Conservation (phyloP, 1,139 yeast genomes). For the Saccharomyces hybrid region DNA sequence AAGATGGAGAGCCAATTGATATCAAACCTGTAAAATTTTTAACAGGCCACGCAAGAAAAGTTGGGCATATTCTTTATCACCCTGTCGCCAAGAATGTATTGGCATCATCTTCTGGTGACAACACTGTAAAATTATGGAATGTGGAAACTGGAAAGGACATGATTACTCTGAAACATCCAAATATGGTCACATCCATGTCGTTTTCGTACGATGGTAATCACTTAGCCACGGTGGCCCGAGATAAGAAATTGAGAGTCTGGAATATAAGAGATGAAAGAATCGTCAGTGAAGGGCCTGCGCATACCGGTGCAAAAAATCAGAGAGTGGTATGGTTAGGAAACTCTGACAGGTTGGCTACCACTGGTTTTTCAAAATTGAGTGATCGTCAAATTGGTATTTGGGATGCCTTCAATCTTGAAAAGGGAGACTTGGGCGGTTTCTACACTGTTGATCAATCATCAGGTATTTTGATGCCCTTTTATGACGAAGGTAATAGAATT, state of each 20-base stretch:
- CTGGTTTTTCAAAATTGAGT: slow-evolving; percentile 90
- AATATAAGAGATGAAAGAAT: slow-evolving; percentile 69
- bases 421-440: slow-evolving; percentile 87
- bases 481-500: slow-evolving; percentile 71
- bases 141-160: slow-evolving; percentile 64
- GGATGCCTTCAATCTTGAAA: slow-evolving; percentile 66
- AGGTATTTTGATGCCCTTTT: slow-evolving; percentile 88
- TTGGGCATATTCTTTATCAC: slow-evolving; percentile 86
- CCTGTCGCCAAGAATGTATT: slow-evolving; percentile 82
- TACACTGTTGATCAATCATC: slow-evolving; percentile 81
- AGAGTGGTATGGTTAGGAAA: slow-evolving; percentile 88
- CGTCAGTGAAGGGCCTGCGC: slow-evolving; percentile 81
- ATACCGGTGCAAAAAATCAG: slow-evolving; percentile 84
- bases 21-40: slow-evolving; percentile 61
- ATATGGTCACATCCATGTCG: slow-evolving; percentile 81
- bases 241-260: slow-evolving; percentile 86
- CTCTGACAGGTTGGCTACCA: slow-evolving; percentile 75
- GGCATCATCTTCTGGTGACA: slow-evolving; percentile 86
- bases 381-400: slow-evolving; percentile 95
- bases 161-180: slow-evolving; percentile 75
- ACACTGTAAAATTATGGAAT: slow-evolving; percentile 87
- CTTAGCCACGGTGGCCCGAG: slow-evolving; percentile 87
- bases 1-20: slow-evolving; percentile 59
- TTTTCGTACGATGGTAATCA: slow-evolving; percentile 85
- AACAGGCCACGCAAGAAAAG: slow-evolving; percentile 82